Evolutionary conservation across 148 eudicot genomes (phyloP).

Genomic region (Vaccinium myrtillus): DNA sequence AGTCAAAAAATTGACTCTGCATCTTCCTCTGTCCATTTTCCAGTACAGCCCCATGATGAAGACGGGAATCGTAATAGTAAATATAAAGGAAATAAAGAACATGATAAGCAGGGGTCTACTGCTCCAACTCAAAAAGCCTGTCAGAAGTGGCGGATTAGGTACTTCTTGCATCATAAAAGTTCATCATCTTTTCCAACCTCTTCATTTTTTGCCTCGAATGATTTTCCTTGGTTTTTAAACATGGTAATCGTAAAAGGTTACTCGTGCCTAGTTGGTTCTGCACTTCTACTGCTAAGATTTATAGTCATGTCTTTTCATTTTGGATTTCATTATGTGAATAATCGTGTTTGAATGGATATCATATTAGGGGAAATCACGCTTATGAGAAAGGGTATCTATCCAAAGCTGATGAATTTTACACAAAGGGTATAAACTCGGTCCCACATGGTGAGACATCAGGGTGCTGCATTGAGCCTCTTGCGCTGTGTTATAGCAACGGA

Average conservation of each 20-base stretch:
- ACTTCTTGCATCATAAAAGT: slow-evolving; percentile 14
- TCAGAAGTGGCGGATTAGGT: slow-evolving; percentile 87
- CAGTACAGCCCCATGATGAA: slow-evolving; percentile 20
- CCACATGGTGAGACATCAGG: slow-evolving; percentile 30
- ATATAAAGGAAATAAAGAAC: slow-evolving; percentile 29
- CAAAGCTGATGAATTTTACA: slow-evolving; percentile 73
- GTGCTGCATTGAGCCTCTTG: slow-evolving; percentile 51
- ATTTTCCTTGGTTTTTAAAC: neutral
- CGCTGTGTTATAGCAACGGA: slow-evolving; percentile 91
- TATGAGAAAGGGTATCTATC: slow-evolving; percentile 64
- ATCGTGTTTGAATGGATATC: slow-evolving; percentile 2
- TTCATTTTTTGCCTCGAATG: neutral
- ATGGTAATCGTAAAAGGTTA: neutral
- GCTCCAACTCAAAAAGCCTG: slow-evolving; percentile 52
- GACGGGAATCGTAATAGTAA: slow-evolving; percentile 25
- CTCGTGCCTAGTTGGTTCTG: neutral
- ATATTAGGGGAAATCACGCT: slow-evolving; percentile 86
- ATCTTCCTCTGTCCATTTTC: slow-evolving; percentile 19
- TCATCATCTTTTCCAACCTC: neutral
- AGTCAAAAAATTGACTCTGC: slow-evolving; percentile 15
- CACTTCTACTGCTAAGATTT: neutral
- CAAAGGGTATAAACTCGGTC: slow-evolving; percentile 66
- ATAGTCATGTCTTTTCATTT: neutral
- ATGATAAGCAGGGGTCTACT: slow-evolving; percentile 20
- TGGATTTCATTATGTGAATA: neutral